Evolutionary conservation across 257 asterid genomes (phyloP), one percentile per base, ranked within the genome.

Genomic region (Cynanchum wilfordii): DNA sequence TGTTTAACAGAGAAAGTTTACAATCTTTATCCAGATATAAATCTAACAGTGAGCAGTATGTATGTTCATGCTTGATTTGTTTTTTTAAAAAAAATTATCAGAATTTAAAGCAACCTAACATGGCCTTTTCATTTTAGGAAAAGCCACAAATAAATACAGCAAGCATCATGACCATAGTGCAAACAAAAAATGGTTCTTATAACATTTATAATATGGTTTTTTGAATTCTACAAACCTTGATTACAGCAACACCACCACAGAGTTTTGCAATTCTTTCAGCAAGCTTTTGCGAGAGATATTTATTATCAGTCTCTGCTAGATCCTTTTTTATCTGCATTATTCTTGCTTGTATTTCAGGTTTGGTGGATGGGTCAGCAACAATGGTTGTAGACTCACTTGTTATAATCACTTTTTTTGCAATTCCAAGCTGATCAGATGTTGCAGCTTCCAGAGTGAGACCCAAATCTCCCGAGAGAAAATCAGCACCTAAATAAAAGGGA

Each of bases 391-490:
- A 84, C 47, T 77, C 86, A 80, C 86, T 83, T 36, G 97, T 85
- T 68, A 89, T 77, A 55, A 88, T 85, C 78, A 92, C 85, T 85
- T 87, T 90, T 76, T 73, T 91, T 55, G 97, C 98, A 83, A 95
- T 87, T 64, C 98, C 99, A 78, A 95, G 99, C 91, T 95, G 99
- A 85, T 95, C 99, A 47, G 98, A 95, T 49, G 99, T 90, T 73
- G 90, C 90, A 74, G 78, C 73, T 52, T 85, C 92, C 78, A 95
- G 94, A 69, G 85, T 80, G 82, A 90, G 78, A 70, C 98, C 98
- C 79, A 92, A 79, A 70, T 89, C 98, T 79, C 97, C 98, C 78
- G 86, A 87, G 71, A 95, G 84, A 87, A 92, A 95, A 89, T 95
- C 99, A 84, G 96, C 96, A 74, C 99, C 99, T 95, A 81, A 47